Conservation (phyloP, 148 eudicot species). For the Amaranthus cruentus region DNA sequence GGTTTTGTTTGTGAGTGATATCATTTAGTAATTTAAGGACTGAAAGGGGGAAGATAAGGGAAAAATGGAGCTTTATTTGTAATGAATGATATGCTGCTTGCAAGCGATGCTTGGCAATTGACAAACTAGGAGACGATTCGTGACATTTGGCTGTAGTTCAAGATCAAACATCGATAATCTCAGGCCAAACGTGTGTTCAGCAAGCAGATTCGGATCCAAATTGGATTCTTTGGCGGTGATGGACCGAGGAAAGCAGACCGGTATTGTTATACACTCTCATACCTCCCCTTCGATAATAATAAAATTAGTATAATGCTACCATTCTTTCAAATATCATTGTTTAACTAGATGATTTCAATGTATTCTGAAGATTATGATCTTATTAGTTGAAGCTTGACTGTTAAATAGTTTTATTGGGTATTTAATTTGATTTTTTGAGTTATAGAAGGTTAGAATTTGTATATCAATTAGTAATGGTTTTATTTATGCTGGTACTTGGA, state of each 20-base stretch:
- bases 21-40: too few species aligned
- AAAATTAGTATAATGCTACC: too few species aligned
- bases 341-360: background rate
- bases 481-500: background rate
- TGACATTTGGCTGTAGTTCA: too few species aligned
- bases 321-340: background rate
- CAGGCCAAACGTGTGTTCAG: too few species aligned
- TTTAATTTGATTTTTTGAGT: background rate
- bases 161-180: too few species aligned
- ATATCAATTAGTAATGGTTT: background rate
- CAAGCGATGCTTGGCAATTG: too few species aligned
- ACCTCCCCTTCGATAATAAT: background rate
- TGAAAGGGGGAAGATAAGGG: too few species aligned
- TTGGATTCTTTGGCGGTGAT: constrained; percentile 1
- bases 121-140: too few species aligned
- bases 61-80: too few species aligned
- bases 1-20: too few species aligned
- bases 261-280: constrained; percentile 21
- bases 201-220: background rate
- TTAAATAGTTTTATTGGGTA: background rate
- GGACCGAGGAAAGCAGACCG: constrained; percentile 29
- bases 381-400: background rate
- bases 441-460: background rate
- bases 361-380: background rate
- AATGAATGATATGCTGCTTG: too few species aligned